Evolutionary conservation across 768 basidiomycete species (phyloP), one percentile per base, ranked within the genome.

Genomic region (Trametes cinnabarina): DNA sequence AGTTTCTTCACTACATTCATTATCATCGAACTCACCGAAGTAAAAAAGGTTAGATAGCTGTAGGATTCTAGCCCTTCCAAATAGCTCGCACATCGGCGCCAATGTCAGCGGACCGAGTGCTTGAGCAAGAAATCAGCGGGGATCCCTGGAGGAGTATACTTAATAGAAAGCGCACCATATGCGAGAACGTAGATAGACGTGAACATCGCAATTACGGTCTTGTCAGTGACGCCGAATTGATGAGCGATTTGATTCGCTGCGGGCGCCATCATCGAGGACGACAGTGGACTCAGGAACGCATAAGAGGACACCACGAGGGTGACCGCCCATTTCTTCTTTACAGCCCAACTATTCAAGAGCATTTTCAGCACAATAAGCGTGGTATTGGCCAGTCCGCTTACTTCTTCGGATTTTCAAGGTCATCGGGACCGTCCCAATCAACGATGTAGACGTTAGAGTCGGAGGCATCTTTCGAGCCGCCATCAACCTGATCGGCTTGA

Each of bases 61-160:
- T 0, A 90, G 62, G 0, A 90, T 82, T 2, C 75, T 70, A 0
- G 83, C 80, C 20, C 88, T 80, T 2, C 90, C 89, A 55, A 76
- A 90, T 9, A 92, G 77, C 68, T 93, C 90, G 63, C 83, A 85
- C 22, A 90, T 64, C 0, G 90, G 90, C 0, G 84, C 87, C n/a
- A 78, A 58, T 20, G 76, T 67, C 2, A 79, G 55, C 1, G 78
- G 76, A 0, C 76, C 84, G 34, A 85, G 57, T 8, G 82, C 84
- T 86, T 39, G 30, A n/a, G 7, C n/a, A 9, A 1, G 11, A 2
- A 28, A n/a, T 8, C 15, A 19, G 5, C 3, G 10, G 19, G 12
- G 22, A 65, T 43, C 0, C n/a, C n/a, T n/a, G n/a, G n/a, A 63
- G 3, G 35, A 19, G 19, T 22, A 37, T 34, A 11, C 5, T 12